Evolutionary conservation across 768 basidiomycete genomes (phyloP).

Genomic region (Chiua virens): DNA sequence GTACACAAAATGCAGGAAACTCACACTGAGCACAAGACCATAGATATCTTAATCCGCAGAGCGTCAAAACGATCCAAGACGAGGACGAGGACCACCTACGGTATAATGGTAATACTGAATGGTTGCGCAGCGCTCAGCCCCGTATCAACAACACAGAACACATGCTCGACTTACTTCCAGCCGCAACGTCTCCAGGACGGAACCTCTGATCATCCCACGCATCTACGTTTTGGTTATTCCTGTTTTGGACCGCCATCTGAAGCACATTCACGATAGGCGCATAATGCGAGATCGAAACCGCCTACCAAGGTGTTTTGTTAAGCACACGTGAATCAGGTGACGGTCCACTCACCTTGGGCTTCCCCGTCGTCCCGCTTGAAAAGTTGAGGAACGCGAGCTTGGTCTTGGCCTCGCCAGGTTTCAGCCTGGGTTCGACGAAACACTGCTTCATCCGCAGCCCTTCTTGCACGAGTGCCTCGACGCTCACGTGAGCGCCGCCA

Average conservation of each 20-base stretch:
- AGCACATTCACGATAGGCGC: conserved; percentile 61
- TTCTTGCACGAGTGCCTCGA: conserved; percentile 52
- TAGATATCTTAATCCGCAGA: conserved; percentile 49
- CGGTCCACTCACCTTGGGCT: conserved; percentile 26
- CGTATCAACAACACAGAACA: not conserved
- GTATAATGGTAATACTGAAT: conserved; percentile 57
- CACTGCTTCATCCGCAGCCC: conserved; percentile 32
- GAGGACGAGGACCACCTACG: conserved; percentile 39
- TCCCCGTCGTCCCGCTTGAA: conserved; percentile 76
- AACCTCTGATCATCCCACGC: conserved; percentile 39
- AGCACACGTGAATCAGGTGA: not conserved
- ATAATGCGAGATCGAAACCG: conserved; percentile 67
- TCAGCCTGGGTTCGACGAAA: conserved; percentile 48
- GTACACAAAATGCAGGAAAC: conserved; percentile 12
- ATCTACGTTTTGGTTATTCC: conserved; percentile 39
- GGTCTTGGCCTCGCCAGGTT: conserved; percentile 57
- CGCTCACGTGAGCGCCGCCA: conserved; percentile 21
- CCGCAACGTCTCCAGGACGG: conserved; percentile 54
- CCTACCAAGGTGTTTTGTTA: conserved; percentile 36
- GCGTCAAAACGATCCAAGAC: conserved; percentile 10
- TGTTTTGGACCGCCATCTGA: conserved; percentile 56
- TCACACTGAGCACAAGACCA: conserved; percentile 56
- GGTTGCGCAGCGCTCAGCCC: conserved; percentile 2
- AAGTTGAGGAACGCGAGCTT: conserved; percentile 69
- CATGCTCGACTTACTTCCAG: conserved; percentile 49